Evolutionary conservation across 2,329 filamentous ascomycete genomes (phyloP).

Genomic region (Diaporthe helianthi): DNA sequence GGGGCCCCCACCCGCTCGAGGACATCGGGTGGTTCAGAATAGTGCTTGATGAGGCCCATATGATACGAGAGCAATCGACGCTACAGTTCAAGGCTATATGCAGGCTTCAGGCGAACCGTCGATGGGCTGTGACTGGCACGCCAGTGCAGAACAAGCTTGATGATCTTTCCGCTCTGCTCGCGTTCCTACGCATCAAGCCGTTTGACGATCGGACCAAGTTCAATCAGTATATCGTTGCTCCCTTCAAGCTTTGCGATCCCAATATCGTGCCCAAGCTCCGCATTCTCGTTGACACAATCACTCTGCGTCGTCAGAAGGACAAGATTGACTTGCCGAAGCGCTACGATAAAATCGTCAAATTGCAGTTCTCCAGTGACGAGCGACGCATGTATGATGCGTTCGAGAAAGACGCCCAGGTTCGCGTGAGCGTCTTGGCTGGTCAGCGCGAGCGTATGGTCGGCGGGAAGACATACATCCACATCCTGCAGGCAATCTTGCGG

Average conservation of each 20-base stretch:
- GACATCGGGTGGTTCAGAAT: constrained; percentile 92
- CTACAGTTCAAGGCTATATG: constrained; percentile 86
- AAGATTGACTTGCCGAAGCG: constrained; percentile 83
- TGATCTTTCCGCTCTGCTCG: constrained; percentile 85
- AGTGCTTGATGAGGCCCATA: constrained; percentile 92
- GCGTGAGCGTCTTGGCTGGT: constrained; percentile 77
- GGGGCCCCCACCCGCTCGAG: constrained; percentile 69
- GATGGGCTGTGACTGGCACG: constrained; percentile 97
- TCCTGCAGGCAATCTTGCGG: constrained; percentile 88
- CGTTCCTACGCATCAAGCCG: constrained; percentile 82
- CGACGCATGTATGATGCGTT: constrained; percentile 83
- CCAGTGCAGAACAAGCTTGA: constrained; percentile 94
- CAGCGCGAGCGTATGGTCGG: constrained; percentile 72
- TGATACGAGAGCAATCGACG: constrained; percentile 85
- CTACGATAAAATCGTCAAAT: constrained; percentile 73
- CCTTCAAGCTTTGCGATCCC: constrained; percentile 86
- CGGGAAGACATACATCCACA: constrained; percentile 91
- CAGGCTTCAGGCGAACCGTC: constrained; percentile 76
- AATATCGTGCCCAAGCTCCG: constrained; percentile 85
- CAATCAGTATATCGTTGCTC: constrained; percentile 78
- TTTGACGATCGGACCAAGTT: constrained; percentile 84
- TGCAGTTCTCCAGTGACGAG: constrained; percentile 81
- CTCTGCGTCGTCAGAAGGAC: constrained; percentile 88
- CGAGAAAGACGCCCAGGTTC: constrained; percentile 78
- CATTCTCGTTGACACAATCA: constrained; percentile 92